These are phyloP conservation scores for Globisporangium splendens DNA, from an alignment of 352 stramenopile genomes.

Conservation along the genomic window DNA sequence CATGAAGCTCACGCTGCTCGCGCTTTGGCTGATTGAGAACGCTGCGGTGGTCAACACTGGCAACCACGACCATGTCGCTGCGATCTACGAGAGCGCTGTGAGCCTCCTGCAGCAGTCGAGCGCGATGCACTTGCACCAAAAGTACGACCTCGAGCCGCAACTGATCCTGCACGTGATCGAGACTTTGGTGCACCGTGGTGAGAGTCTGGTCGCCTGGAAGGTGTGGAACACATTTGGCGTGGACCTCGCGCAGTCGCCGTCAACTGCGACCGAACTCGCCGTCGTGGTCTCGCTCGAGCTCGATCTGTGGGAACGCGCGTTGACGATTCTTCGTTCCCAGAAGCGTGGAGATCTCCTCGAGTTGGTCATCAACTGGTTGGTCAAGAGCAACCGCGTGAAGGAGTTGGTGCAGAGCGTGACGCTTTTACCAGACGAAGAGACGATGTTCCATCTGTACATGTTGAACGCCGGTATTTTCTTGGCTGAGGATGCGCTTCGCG, in stretches of 20 bases:
- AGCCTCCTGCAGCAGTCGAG: conserved; percentile 64
- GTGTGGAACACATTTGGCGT: conserved; percentile 82
- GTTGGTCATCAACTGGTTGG: conserved; percentile 71
- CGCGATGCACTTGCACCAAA: conserved; percentile 67
- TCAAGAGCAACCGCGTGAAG: conserved; percentile 67
- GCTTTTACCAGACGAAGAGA: conserved; percentile 47
- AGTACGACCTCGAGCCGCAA: conserved; percentile 67
- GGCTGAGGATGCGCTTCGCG: conserved; percentile 54
- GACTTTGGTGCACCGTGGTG: conserved; percentile 69
- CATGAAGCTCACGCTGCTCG: conserved; percentile 78
- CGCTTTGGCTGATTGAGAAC: conserved; percentile 81
- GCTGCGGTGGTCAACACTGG: conserved; percentile 64
- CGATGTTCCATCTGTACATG: conserved; percentile 68
- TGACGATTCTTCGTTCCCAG: conserved; percentile 58
- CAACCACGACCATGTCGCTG: conserved; percentile 51
- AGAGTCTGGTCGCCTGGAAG: conserved; percentile 78
- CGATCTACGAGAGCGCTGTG: conserved; percentile 64
- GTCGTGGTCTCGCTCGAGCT: conserved; percentile 79
- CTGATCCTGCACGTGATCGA: conserved; percentile 76
- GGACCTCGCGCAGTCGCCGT: conserved; percentile 39
- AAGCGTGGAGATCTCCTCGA: conserved; percentile 53
- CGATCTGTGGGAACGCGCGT: conserved; percentile 66
- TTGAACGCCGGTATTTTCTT: conserved; percentile 48
- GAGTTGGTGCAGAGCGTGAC: conserved; percentile 67
- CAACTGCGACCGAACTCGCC: conserved; percentile 57